Conservation (phyloP, 306 rosid genomes). For the Begonia peltatifolia region DNA sequence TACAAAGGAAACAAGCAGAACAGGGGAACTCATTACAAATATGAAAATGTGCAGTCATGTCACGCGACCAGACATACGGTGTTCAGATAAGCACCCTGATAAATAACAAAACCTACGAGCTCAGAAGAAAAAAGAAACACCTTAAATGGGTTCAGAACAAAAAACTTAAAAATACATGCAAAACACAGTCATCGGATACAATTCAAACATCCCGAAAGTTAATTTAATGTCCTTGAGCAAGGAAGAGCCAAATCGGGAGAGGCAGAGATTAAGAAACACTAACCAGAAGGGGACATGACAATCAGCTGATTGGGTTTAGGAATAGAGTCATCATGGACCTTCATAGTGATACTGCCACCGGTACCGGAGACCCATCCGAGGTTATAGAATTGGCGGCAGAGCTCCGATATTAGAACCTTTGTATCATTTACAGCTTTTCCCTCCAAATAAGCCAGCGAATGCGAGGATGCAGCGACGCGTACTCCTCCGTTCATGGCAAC, state of each 20-base stretch:
- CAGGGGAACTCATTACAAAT: too few species aligned
- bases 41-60: too few species aligned
- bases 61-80: too few species aligned
- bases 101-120: too few species aligned
- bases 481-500: slow-evolving; percentile 1
- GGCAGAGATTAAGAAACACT: not conserved
- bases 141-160: too few species aligned
- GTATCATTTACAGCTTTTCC: slow-evolving; percentile 46
- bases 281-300: slow-evolving; percentile 6
- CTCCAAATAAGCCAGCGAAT: slow-evolving; percentile 2
- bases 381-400: slow-evolving; percentile 70
- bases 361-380: slow-evolving; percentile 90
- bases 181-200: too few species aligned
- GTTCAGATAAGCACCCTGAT: too few species aligned
- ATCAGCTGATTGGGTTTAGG: slow-evolving; percentile 22
- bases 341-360: slow-evolving; percentile 76
- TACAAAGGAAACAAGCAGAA: too few species aligned
- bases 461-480: not conserved
- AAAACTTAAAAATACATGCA: too few species aligned
- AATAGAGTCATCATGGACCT: slow-evolving; percentile 58
- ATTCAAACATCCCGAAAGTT: too few species aligned
- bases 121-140: too few species aligned
- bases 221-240: not conserved
- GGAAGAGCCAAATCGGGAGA: not conserved
- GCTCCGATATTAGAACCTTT: slow-evolving; percentile 50